Evolutionary conservation across 148 eudicot species (phyloP), one percentile per base, ranked within the genome.

Genomic region (Tetragonia tetragonoides): DNA sequence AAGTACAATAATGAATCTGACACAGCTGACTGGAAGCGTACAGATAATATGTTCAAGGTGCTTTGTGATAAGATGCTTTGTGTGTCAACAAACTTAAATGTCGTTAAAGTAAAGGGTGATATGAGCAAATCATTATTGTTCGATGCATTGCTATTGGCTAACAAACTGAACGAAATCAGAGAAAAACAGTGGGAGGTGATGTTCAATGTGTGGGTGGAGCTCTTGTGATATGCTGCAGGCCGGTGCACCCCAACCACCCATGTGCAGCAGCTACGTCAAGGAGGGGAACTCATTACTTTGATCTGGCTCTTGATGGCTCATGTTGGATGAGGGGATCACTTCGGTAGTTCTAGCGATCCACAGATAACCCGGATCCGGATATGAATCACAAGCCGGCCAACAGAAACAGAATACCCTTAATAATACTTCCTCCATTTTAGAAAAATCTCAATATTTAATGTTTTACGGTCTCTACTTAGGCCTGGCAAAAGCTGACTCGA

Each of bases 261-360:
- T 21, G 63, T 75, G 10, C 54, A 64, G 16, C 78, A 78, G 28
- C 39, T 78, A 7, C 64, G 71, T 14, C 57, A 37, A 46, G 78
- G 81, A 37, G 71, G 73, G 9, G 78, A 82, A 24, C 80, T 82
- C 18, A 24, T 82, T 38, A 73, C 81, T n/a, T 6, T 77, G 6
- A 77, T 81, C 4, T 77, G 84, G 81, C 41, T 81, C 3, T 18
- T 77, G 17, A 81, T 77, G 84, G 66, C 77, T 6, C 80, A 82
- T 38, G 63, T 82, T 67, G 81, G 78, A 2, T 72, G 77, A 28
- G 81, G 78, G 20, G 84, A 82, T 12, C 75, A 75, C 16, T 78
- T 82, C 24, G 34, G 34, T 28, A 28, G 34, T 28, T 28, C 34
- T 28, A 28, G 34, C 34, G 1, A 28, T 28, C 1, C 34, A 28